These are phyloP conservation scores for Geotrichum cucujoidarum DNA, from an alignment of 1,139 yeast species.

Conservation along the genomic window DNA sequence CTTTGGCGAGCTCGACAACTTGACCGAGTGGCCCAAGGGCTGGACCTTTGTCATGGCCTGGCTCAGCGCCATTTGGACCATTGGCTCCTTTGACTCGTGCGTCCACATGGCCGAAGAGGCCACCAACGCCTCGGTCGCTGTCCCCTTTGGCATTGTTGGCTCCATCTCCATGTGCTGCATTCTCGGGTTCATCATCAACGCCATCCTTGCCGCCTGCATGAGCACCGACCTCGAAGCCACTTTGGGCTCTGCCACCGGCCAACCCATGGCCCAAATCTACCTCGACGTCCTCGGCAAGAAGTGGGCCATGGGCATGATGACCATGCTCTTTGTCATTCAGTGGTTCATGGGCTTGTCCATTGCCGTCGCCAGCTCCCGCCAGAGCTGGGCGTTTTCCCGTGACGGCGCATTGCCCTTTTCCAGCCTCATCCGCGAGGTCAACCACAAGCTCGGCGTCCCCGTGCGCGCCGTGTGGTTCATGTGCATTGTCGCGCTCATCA, in stretches of 20 bases:
- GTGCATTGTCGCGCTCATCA: conserved; percentile 43
- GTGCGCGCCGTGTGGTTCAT: conserved; percentile 55
- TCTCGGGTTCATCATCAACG: conserved; percentile 54
- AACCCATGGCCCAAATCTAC: conserved; percentile 55
- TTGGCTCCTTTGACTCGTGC: conserved; percentile 59
- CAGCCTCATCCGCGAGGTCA: conserved; percentile 46
- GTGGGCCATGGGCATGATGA: conserved; percentile 50
- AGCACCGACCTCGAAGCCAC: conserved; percentile 47
- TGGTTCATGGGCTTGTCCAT: conserved; percentile 62
- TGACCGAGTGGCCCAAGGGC: conserved; percentile 58
- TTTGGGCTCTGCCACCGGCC: conserved; percentile 30
- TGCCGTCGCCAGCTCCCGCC: conserved; percentile 79
- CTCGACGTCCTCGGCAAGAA: conserved; percentile 60
- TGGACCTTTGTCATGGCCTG: conserved; percentile 59
- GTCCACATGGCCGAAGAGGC: conserved; percentile 71
- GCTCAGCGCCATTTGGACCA: conserved; percentile 52
- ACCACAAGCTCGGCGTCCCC: conserved; percentile 52
- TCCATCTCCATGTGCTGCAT: conserved; percentile 57
- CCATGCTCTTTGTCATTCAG: conserved; percentile 32
- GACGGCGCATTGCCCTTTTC: conserved; percentile 81
- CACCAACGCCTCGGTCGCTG: conserved; percentile 57
- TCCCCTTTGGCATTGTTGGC: conserved; percentile 58
- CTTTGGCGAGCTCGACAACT: conserved; percentile 53
- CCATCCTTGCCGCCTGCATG: conserved; percentile 54
- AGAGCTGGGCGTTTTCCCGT: conserved; percentile 84